Evolutionary conservation across 345 rosid genomes (phyloP).

Genomic region (Aegle marmelos): DNA sequence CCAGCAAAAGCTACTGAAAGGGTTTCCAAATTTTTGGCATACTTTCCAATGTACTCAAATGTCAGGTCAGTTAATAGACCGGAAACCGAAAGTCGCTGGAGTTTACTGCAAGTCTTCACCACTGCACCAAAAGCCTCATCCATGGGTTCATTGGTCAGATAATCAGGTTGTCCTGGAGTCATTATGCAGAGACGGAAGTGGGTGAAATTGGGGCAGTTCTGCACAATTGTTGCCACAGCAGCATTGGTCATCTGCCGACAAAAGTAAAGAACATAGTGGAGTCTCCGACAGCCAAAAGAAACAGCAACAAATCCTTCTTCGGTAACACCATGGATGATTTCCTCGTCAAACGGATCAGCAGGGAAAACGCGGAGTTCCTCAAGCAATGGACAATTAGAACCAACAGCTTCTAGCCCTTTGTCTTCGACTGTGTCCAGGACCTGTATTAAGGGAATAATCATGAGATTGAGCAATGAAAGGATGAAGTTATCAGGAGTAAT

Average conservation of each 20-base stretch:
- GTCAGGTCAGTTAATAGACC: slow-evolving; percentile 62
- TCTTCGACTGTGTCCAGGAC: slow-evolving; percentile 69
- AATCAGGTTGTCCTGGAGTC: slow-evolving; percentile 65
- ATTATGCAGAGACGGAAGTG: slow-evolving; percentile 77
- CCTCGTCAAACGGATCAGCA: slow-evolving; percentile 56
- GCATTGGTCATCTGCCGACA: slow-evolving; percentile 74
- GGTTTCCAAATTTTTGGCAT: slow-evolving; percentile 68
- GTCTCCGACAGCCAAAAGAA: slow-evolving; percentile 55
- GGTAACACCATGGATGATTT: slow-evolving; percentile 48
- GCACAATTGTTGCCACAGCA: slow-evolving; percentile 59
- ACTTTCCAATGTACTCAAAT: slow-evolving; percentile 59
- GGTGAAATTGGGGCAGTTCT: slow-evolving; percentile 67
- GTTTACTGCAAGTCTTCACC: slow-evolving; percentile 60
- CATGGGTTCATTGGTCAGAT: slow-evolving; percentile 55
- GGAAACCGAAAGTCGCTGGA: slow-evolving; percentile 63
- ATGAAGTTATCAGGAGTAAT: neutral
- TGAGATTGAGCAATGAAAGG: neutral
- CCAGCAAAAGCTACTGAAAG: slow-evolving; percentile 82
- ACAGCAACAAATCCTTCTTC: slow-evolving; percentile 64
- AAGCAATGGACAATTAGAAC: slow-evolving; percentile 47
- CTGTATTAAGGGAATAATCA: slow-evolving; percentile 28
- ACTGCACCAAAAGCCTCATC: slow-evolving; percentile 79
- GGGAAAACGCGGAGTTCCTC: slow-evolving; percentile 81
- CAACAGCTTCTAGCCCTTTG: slow-evolving; percentile 62
- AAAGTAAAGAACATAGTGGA: slow-evolving; percentile 65